Percentiles rank a stretch among this genome's conserved stretches.
Conservation (phyloP, 176 grass and related monocot species). For the Lolium rigidum region DNA sequence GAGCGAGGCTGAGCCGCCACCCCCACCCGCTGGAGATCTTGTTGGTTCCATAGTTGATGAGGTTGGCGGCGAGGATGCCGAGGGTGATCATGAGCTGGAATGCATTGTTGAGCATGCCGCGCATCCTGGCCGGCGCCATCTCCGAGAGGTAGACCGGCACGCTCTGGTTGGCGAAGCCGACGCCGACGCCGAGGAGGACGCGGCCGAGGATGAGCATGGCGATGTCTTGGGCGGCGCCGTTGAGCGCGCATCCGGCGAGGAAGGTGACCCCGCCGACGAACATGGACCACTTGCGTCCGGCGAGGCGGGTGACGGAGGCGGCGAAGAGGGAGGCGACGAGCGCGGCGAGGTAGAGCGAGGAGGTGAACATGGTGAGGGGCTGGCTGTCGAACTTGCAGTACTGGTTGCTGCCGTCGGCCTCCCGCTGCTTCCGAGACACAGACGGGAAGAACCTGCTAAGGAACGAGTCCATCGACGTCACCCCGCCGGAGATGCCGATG, state of each 20-base stretch:
- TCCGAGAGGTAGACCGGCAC: slow-evolving; percentile 51
- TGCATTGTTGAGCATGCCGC: slow-evolving; percentile 52
- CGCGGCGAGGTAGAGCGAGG: slow-evolving; percentile 88
- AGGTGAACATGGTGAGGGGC: slow-evolving; percentile 92
- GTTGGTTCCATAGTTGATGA: slow-evolving; percentile 29
- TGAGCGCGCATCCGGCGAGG: slow-evolving; percentile 60
- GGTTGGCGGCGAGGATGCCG: slow-evolving; percentile 25
- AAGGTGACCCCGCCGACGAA: slow-evolving; percentile 62
- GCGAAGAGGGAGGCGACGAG: slow-evolving; percentile 74
- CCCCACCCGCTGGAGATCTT: slow-evolving; percentile 28
- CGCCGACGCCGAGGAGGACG: slow-evolving; percentile 71
- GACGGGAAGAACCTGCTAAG: slow-evolving; percentile 64
- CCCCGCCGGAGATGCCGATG: slow-evolving; percentile 58
- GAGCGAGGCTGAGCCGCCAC: slow-evolving; percentile 31
- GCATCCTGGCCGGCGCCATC: slow-evolving; percentile 47
- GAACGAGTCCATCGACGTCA: slow-evolving; percentile 79
- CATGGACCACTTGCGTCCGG: slow-evolving; percentile 82
- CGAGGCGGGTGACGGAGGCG: slow-evolving; percentile 51
- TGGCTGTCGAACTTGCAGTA: slow-evolving; percentile 97
- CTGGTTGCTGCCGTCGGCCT: slow-evolving; percentile 39
- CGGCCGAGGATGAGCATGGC: slow-evolving; percentile 82
- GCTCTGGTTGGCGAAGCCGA: slow-evolving; percentile 80
- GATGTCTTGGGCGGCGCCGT: slow-evolving; percentile 60
- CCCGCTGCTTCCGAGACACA: slow-evolving; percentile 57
- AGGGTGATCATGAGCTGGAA: slow-evolving; percentile 56